These are phyloP conservation scores for Nakazawaea ambrosiae DNA, from an alignment of 805 yeast genomes.

Conservation along the genomic window DNA sequence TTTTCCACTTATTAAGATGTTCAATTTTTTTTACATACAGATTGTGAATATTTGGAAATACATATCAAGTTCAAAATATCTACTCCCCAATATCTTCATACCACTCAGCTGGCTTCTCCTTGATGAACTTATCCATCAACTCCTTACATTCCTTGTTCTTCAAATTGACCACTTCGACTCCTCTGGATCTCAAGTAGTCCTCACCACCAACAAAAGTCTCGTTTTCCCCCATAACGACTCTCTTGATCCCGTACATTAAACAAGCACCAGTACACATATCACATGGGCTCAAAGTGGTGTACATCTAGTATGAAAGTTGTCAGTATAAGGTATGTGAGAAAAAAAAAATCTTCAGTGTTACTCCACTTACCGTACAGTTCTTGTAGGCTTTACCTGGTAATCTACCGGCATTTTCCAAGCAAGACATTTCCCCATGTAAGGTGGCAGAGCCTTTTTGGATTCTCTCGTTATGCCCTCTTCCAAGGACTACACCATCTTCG, in stretches of 20 bases:
- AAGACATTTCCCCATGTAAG: slow-evolving; percentile 87
- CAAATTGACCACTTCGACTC: slow-evolving; percentile 64
- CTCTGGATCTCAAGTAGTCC: slow-evolving; percentile 56
- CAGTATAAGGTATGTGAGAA: background rate
- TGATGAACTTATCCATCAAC: slow-evolving; percentile 73
- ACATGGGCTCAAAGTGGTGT: slow-evolving; percentile 91
- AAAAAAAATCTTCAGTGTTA: too few relatives aligned
- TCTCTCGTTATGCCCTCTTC: slow-evolving; percentile 87
- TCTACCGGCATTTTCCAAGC: slow-evolving; percentile 88
- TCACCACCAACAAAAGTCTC: slow-evolving; percentile 80
- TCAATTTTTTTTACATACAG: too few relatives aligned
- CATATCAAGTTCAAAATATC: background rate
- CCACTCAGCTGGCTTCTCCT: slow-evolving; percentile 75
- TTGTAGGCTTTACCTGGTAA: slow-evolving; percentile 73
- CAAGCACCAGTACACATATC: slow-evolving; percentile 95
- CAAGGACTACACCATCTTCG: slow-evolving; percentile 74
- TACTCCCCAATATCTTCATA: slow-evolving; percentile 67
- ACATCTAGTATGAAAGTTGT: slow-evolving; percentile 37
- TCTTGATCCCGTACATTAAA: slow-evolving; percentile 75
- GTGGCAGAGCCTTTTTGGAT: slow-evolving; percentile 80
- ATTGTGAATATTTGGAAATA: too few relatives aligned
- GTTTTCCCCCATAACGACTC: slow-evolving; percentile 89
- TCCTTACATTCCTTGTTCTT: slow-evolving; percentile 56
- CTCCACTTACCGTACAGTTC: slow-evolving; percentile 53
- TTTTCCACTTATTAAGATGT: too few relatives aligned